Evolutionary conservation across 306 rosid genomes (phyloP).

Genomic region (Gillenia trifoliata): DNA sequence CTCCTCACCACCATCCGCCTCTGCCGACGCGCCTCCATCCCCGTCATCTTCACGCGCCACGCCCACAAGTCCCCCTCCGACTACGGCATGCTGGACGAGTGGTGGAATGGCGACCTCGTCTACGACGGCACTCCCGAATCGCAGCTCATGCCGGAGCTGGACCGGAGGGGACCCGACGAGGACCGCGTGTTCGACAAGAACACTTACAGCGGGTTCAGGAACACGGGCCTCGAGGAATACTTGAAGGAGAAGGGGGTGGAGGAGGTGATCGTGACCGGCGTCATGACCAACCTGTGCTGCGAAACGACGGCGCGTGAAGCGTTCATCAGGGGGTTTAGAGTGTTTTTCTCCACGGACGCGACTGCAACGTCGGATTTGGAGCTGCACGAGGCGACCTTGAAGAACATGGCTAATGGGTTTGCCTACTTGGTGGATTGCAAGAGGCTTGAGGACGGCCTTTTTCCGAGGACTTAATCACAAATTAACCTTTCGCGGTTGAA

Average conservation of each 20-base stretch:
- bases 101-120: slow-evolving; percentile 62
- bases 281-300: slow-evolving; percentile 71
- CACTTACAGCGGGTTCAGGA: slow-evolving; percentile 54
- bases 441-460: slow-evolving; percentile 23
- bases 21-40: slow-evolving; percentile 59
- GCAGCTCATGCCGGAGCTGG: slow-evolving; percentile 40
- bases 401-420: slow-evolving; percentile 65
- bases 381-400: slow-evolving; percentile 65
- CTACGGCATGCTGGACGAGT: slow-evolving; percentile 53
- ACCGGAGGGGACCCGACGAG: slow-evolving; percentile 3
- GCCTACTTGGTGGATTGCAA: slow-evolving; percentile 61
- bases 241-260: slow-evolving; percentile 47
- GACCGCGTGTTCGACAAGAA: slow-evolving; percentile 52
- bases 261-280: slow-evolving; percentile 71
- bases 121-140: slow-evolving; percentile 50
- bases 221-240: slow-evolving; percentile 42
- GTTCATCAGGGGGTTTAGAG: slow-evolving; percentile 55
- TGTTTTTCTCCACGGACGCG: slow-evolving; percentile 65
- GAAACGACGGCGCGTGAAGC: slow-evolving; percentile 84
- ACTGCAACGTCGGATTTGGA: slow-evolving; percentile 49
- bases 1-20: slow-evolving; percentile 56
- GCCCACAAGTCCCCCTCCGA: slow-evolving; percentile 42
- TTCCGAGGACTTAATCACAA: background rate
- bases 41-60: slow-evolving; percentile 75
- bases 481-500: no score